Percentiles rank a stretch among this genome's conserved stretches.
These are phyloP conservation scores for Aristolochia californica DNA, from an alignment of 164 flowering plant genomes.

Conservation along the genomic window DNA sequence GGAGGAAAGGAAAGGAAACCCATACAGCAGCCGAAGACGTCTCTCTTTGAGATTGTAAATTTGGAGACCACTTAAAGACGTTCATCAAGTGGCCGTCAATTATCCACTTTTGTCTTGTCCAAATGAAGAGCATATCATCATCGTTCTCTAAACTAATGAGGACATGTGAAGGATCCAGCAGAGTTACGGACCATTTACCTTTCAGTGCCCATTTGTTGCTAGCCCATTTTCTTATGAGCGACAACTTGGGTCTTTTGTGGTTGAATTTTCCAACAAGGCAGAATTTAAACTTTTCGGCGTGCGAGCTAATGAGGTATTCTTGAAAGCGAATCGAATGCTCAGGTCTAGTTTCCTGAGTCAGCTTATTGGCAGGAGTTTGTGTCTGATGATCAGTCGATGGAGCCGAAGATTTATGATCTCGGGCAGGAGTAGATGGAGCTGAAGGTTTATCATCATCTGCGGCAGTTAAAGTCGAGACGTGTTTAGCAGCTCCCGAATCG, in stretches of 20 bases:
- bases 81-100: not conserved
- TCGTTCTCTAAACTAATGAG: conserved; percentile 1
- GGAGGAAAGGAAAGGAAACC: not conserved
- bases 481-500: not conserved
- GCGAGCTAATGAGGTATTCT: not conserved
- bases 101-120: not conserved
- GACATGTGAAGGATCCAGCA: not conserved
- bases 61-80: not conserved
- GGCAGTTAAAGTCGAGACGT: not conserved
- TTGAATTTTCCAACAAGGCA: not conserved
- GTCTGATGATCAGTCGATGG: no score
- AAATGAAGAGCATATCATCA: not conserved
- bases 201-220: not conserved
- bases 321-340: not conserved
- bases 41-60: not conserved
- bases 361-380: not conserved
- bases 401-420: not conserved
- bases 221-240: not conserved
- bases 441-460: not conserved
- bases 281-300: conserved; percentile 2
- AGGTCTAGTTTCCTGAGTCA: not conserved
- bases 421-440: not conserved
- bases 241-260: not conserved
- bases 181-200: not conserved
- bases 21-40: not conserved